phyloP scores from a whole-genome alignment of 148 eudicot species.

The Pharnaceum exiguum region DNA sequence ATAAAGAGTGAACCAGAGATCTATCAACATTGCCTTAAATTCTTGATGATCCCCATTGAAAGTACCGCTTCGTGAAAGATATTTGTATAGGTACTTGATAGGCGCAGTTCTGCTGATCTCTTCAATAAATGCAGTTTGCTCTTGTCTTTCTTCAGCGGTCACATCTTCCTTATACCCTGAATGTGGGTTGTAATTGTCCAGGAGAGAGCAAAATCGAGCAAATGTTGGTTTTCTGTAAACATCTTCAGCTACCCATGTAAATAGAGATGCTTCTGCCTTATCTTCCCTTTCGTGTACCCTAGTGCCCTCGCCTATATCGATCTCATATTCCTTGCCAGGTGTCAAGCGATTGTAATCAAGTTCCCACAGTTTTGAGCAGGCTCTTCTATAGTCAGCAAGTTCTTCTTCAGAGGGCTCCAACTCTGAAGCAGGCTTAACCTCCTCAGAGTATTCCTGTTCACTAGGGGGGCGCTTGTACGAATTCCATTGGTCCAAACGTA shows the following conservation, averaged over 20 bases:
- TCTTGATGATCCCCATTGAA: conserved; percentile 46
- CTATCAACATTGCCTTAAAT: conserved; percentile 57
- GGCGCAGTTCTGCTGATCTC: conserved; percentile 98
- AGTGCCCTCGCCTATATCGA: conserved; percentile 91
- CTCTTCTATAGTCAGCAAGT: conserved; percentile 62
- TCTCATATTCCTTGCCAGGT: conserved; percentile 79
- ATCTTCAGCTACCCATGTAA: conserved; percentile 68
- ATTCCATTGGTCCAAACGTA: conserved; percentile 60
- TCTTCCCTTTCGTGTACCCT: conserved; percentile 71
- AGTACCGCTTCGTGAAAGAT: conserved; percentile 49
- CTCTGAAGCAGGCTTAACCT: conserved; percentile 34
- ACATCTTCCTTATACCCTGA: conserved; percentile 74
- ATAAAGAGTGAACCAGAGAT: conserved; percentile 87
- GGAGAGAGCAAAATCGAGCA: conserved; percentile 81
- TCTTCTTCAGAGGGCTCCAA: conserved; percentile 67
- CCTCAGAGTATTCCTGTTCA: conserved; percentile 73
- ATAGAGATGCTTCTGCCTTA: conserved; percentile 71
- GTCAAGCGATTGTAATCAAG: conserved; percentile 77
- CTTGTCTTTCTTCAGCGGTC: conserved; percentile 75
- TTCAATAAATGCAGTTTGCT: conserved; percentile 82
- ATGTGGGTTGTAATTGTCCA: conserved; percentile 92
- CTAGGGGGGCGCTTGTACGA: conserved; percentile 58
- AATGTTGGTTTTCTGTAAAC: conserved; percentile 61
- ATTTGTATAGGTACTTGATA: conserved; percentile 78
- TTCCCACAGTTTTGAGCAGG: conserved; percentile 92